These are phyloP conservation scores for Mollisia scopiformis DNA, from an alignment of 2,329 filamentous ascomycete species.

Conservation along the genomic window DNA sequence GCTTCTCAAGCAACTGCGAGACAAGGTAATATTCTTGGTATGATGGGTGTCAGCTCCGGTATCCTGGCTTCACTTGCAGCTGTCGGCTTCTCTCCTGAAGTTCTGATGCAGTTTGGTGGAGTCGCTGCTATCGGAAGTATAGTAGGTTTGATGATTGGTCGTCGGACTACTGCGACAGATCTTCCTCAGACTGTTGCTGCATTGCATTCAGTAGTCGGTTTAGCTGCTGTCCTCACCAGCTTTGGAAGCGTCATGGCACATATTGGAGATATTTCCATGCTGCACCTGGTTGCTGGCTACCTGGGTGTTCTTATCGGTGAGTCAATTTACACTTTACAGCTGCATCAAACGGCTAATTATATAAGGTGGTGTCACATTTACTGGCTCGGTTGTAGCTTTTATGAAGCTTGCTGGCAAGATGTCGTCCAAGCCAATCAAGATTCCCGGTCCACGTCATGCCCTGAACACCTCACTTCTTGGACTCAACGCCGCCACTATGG, in stretches of 20 bases:
- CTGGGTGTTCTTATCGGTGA: conserved; percentile 78
- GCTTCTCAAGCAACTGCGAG: conserved; percentile 83
- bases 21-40: conserved; percentile 83
- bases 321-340: conserved; percentile 25
- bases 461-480: conserved; percentile 77
- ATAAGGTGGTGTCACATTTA: conserved; percentile 76
- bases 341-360: conserved; percentile 38
- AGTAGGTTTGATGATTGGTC: conserved; percentile 75
- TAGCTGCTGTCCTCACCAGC: conserved; percentile 86
- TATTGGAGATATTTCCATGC: conserved; percentile 69
- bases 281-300: conserved; percentile 86
- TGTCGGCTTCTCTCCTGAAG: conserved; percentile 78
- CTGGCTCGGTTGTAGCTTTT: conserved; percentile 87
- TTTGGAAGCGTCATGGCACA: conserved; percentile 84
- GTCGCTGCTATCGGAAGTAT: conserved; percentile 74
- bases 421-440: conserved; percentile 73
- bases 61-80: conserved; percentile 82
- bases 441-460: conserved; percentile 73
- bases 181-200: conserved; percentile 89
- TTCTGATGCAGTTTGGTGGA: conserved; percentile 77
- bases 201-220: conserved; percentile 85
- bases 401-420: conserved; percentile 83
- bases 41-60: conserved; percentile 81
- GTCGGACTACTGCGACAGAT: conserved; percentile 84
- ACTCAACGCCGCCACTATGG: conserved; percentile 81